Evolutionary conservation across 2,329 filamentous ascomycete genomes (phyloP), one percentile per base, ranked within the genome.

Genomic region (Nemania bipapillata): DNA sequence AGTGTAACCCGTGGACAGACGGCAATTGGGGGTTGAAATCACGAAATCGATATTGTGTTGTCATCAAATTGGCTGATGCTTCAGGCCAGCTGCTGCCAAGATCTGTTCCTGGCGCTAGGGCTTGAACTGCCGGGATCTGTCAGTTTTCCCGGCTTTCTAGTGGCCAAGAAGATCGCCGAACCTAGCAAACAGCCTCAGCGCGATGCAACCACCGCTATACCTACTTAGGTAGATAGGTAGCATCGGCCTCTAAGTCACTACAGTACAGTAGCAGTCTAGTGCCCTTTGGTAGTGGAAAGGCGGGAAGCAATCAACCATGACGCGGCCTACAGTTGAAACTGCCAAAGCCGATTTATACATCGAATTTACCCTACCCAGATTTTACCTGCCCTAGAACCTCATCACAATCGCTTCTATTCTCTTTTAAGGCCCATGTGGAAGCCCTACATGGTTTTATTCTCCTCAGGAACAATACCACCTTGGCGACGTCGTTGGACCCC

Each of bases 41-140:
- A 49, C 66, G 58, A 69, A 66, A 66, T 69, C 63, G 54, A 69
- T 69, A 66, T 68, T 58, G 66, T 66, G 58, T 20, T 69, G 66
- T 69, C 66, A 69, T 54, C 28, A 57, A 65, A 66, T 62, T 24
- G 53, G 32, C n/a, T 28, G 57, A 30, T 66, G 62, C 63, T 59
- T 45, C 59, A 24, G 35, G 63, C 37, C 50, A 63, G 65, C 53
- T 62, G 62, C 42, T 28, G 67, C 67, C 67, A 70, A 70, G 68
- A 63, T 4, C 30, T 12, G 65, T 70, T 60, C 68, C 65, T 70
- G 65, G 35, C 47, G 42, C 58, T 40, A 68, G 49, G 55, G 55
- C 49, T 26, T 24, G 37, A 65, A 70, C 49, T 69, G 56, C 65
- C 68, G 65, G 63, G 57, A 42, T 42, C 26, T 60, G 28, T 28